Conservation (phyloP, 2,329 filamentous ascomycete genomes). For the Nothomitra cinnamomea region DNA sequence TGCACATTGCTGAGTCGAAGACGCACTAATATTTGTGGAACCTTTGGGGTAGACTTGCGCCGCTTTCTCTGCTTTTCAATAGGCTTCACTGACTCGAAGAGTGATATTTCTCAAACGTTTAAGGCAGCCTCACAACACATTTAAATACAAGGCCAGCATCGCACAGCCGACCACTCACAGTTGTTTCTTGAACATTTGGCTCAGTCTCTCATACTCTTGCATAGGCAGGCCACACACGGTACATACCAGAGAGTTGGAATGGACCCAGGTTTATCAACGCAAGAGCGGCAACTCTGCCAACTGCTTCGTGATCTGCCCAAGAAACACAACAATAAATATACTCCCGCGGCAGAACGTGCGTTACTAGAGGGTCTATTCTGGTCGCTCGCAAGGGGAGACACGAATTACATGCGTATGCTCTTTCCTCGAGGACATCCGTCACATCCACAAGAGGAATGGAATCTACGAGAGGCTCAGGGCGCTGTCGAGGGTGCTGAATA, state of each 20-base stretch:
- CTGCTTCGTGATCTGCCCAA: conserved; percentile 64
- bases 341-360: conserved; percentile 48
- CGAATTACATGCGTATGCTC: conserved; percentile 59
- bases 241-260: not conserved
- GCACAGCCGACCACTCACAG: too few species aligned
- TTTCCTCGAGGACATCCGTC: conserved; percentile 61
- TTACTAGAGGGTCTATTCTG: conserved; percentile 71
- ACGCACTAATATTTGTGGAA: too few species aligned
- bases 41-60: too few species aligned
- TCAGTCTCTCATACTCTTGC: not conserved
- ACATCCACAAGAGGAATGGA: conserved; percentile 41
- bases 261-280: conserved; percentile 30
- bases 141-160: not conserved
- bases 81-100: too few species aligned
- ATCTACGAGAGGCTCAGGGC: conserved; percentile 73
- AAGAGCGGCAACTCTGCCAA: conserved; percentile 69
- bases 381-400: conserved; percentile 61
- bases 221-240: not conserved
- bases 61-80: too few species aligned
- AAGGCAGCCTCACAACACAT: too few species aligned
- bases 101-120: too few species aligned
- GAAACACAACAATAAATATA: conserved; percentile 60
- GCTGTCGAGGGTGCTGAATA: conserved; percentile 92
- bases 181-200: too few species aligned
- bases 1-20: too few species aligned